These are phyloP conservation scores for Lentinula lateritia DNA, from an alignment of 768 basidiomycete species.

Conservation along the genomic window DNA sequence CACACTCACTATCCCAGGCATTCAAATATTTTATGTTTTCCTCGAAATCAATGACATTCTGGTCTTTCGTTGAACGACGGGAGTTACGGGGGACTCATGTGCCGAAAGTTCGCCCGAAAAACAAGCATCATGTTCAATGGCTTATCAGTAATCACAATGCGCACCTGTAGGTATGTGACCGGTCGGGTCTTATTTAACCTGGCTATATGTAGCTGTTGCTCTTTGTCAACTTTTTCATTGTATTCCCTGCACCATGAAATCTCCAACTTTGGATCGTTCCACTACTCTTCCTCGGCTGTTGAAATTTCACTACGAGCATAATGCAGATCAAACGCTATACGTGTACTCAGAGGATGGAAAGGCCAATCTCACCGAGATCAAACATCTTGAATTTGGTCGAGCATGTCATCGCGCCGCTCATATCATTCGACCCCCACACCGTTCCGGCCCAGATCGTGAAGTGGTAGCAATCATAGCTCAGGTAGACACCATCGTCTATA, in stretches of 20 bases:
- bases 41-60: too few species aligned
- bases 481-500: constrained; percentile 31
- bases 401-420: constrained; percentile 40
- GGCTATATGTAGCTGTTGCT: neutral
- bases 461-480: constrained; percentile 32
- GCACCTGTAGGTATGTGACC: too few species aligned
- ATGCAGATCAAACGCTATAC: constrained; percentile 24
- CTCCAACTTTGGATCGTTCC: neutral
- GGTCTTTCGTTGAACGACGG: too few species aligned
- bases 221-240: neutral
- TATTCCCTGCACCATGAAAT: neutral
- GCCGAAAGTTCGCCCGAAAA: too few species aligned
- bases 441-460: constrained; percentile 18
- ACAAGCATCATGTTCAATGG: too few species aligned
- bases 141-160: too few species aligned
- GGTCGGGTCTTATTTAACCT: neutral
- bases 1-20: too few species aligned
- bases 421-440: constrained; percentile 25
- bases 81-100: too few species aligned
- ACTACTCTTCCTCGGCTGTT: constrained; percentile 19
- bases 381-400: constrained; percentile 38
- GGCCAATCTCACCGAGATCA: constrained; percentile 20
- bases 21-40: too few species aligned
- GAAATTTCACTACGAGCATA: constrained; percentile 28
- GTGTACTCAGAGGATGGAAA: constrained; percentile 21